These are phyloP conservation scores for Echium plantagineum DNA, from an alignment of 257 asterid genomes.

Conservation along the genomic window DNA sequence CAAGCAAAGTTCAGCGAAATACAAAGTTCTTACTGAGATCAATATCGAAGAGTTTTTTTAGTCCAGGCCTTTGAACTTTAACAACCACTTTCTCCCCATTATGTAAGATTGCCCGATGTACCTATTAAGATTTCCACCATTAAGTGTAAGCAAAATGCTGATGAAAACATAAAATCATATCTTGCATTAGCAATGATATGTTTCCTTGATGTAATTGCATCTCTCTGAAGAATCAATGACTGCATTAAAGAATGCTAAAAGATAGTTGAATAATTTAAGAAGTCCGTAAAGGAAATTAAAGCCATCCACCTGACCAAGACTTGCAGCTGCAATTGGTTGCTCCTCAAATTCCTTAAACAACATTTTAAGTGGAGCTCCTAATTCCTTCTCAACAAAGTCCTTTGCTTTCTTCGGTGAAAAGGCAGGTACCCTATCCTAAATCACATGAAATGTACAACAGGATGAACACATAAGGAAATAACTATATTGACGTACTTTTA, in stretches of 20 bases:
- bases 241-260: neutral
- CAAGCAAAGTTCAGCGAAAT: neutral
- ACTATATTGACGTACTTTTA: neutral
- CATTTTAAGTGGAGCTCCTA: constrained; percentile 64
- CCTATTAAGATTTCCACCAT: constrained; percentile 34
- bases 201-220: neutral
- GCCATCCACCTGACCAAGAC: constrained; percentile 97
- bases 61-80: constrained; percentile 95
- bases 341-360: constrained; percentile 84
- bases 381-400: constrained; percentile 60
- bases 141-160: constrained; percentile 20
- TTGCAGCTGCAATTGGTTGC: constrained; percentile 94
- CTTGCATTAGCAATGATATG: neutral
- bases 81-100: constrained; percentile 83
- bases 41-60: constrained; percentile 79
- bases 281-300: neutral
- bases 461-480: constrained; percentile 5
- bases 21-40: constrained; percentile 59
- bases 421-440: constrained; percentile 95
- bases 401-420: constrained; percentile 72
- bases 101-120: constrained; percentile 87
- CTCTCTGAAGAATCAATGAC: neutral
- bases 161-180: neutral
- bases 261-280: neutral
- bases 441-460: constrained; percentile 9